A percentile compares a stretch with the other conserved stretches of the same genome.
Conservation (phyloP, 176 grass and related monocot genomes). For the Ensete glaucum region DNA sequence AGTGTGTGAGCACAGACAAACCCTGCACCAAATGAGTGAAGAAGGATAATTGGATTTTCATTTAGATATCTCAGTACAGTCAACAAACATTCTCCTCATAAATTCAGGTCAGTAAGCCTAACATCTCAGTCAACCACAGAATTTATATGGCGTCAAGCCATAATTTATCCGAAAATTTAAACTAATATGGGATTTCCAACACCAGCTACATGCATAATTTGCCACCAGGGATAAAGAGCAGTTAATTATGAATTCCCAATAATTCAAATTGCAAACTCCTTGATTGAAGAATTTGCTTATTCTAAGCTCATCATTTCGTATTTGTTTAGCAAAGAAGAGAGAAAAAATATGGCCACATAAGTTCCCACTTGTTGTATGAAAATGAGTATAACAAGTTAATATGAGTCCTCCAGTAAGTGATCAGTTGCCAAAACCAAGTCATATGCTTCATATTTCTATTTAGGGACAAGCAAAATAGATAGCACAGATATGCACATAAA, state of each 20-base stretch:
- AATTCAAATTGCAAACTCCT: not conserved
- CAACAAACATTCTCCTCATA: too few relatives aligned
- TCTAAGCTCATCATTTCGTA: not conserved
- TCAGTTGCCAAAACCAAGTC: not conserved
- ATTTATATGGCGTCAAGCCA: not conserved
- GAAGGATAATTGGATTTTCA: not conserved
- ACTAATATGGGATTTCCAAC: too few relatives aligned
- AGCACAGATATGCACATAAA: not conserved
- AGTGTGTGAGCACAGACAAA: slow-evolving; percentile 74
- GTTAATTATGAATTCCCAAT: not conserved
- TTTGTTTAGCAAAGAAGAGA: not conserved
- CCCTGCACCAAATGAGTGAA: slow-evolving; percentile 35
- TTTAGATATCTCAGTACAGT: not conserved
- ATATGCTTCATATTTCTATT: not conserved
- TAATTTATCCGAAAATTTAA: too few relatives aligned
- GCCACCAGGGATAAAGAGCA: too few relatives aligned
- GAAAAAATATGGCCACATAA: not conserved
- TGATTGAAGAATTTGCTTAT: not conserved
- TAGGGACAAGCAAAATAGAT: too few relatives aligned
- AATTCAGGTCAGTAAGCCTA: too few relatives aligned
- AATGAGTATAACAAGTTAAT: not conserved
- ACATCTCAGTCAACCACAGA: too few relatives aligned
- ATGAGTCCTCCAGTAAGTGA: not conserved
- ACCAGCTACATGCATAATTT: too few relatives aligned
- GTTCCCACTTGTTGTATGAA: not conserved